These are phyloP conservation scores for Lonicera japonica DNA, from an alignment of 129 eudicot genomes.

Conservation along the genomic window DNA sequence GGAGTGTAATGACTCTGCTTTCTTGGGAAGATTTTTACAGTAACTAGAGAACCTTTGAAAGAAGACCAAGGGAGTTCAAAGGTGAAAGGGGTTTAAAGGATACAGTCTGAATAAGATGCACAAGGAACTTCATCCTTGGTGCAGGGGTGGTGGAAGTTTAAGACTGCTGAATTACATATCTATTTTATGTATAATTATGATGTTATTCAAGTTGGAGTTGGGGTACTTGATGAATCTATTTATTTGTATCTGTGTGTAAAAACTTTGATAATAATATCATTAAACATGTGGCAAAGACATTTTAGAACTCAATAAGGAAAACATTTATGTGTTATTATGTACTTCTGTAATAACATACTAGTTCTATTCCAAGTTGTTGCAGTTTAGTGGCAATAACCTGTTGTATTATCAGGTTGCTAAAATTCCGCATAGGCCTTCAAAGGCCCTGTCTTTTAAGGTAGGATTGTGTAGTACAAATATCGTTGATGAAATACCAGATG, in stretches of 20 bases:
- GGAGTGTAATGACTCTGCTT: slow-evolving; percentile 12
- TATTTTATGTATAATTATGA: background rate
- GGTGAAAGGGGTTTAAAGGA: background rate
- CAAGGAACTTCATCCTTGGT: slow-evolving; percentile 4
- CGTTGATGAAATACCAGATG: no score
- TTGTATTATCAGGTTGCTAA: no score
- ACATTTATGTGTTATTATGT: background rate
- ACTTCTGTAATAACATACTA: no score
- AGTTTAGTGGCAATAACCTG: no score
- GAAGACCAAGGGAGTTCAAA: background rate
- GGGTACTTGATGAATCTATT: background rate
- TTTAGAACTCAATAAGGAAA: background rate
- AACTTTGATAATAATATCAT: background rate
- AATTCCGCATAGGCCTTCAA: no score
- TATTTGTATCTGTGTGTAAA: background rate
- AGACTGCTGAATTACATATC: background rate
- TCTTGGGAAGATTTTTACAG: slow-evolving; percentile 14
- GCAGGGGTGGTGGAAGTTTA: background rate
- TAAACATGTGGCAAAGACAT: background rate
- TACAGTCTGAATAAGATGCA: background rate
- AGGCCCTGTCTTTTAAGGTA: no score
- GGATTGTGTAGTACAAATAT: no score
- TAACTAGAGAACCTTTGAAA: background rate
- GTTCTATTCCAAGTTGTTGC: no score
- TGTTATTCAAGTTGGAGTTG: background rate